These are phyloP conservation scores for Mycena rosella DNA, from an alignment of 768 basidiomycete genomes.

Conservation along the genomic window DNA sequence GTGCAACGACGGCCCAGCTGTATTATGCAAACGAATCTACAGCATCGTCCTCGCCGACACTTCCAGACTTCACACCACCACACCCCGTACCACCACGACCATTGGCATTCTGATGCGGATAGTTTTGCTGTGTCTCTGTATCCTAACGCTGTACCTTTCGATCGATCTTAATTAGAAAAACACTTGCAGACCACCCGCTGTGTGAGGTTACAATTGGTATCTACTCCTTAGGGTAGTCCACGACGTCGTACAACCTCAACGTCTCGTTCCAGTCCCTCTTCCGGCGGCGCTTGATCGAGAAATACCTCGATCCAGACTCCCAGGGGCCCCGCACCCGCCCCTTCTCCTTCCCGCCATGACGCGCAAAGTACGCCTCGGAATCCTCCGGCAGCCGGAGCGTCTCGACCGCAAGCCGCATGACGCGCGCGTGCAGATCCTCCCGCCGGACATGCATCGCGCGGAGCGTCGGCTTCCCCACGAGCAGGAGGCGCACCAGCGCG, in stretches of 20 bases:
- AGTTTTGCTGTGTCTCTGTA: slow-evolving; percentile 7
- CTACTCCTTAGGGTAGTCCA: slow-evolving; percentile 78
- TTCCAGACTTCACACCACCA: background rate
- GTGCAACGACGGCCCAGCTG: slow-evolving; percentile 10
- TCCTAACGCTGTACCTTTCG: slow-evolving; percentile 13
- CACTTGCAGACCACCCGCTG: slow-evolving; percentile 3
- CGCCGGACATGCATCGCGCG: slow-evolving; percentile 66
- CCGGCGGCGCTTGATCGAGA: slow-evolving; percentile 80
- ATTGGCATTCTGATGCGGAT: background rate
- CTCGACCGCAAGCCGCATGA: slow-evolving; percentile 73
- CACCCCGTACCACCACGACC: too few species aligned
- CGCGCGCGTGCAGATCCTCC: slow-evolving; percentile 68
- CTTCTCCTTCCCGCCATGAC: slow-evolving; percentile 74
- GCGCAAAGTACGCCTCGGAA: slow-evolving; percentile 75
- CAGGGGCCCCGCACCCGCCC: slow-evolving; percentile 75
- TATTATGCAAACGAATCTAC: slow-evolving; percentile 21
- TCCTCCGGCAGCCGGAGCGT: slow-evolving; percentile 73
- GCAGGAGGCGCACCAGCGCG: slow-evolving; percentile 70
- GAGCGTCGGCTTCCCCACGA: slow-evolving; percentile 71
- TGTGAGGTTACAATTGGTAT: background rate
- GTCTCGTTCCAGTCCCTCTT: slow-evolving; percentile 95
- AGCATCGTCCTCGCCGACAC: slow-evolving; percentile 11
- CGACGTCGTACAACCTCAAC: slow-evolving; percentile 81
- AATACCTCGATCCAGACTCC: slow-evolving; percentile 82
- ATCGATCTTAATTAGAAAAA: background rate